These are phyloP conservation scores for Boletus rex-veris DNA, from an alignment of 768 basidiomycete genomes.

Conservation along the genomic window DNA sequence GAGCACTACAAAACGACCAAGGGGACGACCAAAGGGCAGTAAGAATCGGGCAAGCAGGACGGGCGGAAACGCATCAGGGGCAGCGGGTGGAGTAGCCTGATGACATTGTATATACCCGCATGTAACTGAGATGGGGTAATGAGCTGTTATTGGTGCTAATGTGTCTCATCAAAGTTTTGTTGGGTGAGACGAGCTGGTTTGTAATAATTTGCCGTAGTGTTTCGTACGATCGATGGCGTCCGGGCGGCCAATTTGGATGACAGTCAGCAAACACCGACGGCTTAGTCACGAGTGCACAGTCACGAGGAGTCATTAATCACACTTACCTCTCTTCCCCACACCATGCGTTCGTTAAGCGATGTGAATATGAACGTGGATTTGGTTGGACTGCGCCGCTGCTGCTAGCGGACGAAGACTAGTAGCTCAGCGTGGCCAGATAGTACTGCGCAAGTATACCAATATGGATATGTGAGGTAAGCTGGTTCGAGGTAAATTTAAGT, in stretches of 20 bases:
- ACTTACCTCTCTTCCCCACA: not conserved
- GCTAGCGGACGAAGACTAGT: too few relatives aligned
- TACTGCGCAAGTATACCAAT: not conserved
- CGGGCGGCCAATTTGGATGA: not conserved
- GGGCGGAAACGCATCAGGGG: slow-evolving; percentile 14
- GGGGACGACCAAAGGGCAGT: slow-evolving; percentile 69
- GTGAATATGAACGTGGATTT: not conserved
- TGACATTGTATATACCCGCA: slow-evolving; percentile 9
- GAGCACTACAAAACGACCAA: slow-evolving; percentile 46
- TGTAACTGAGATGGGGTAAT: too few relatives aligned
- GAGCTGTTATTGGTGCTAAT: too few relatives aligned
- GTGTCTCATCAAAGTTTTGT: not conserved
- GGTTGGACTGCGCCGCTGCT: not conserved
- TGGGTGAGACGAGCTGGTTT: slow-evolving; percentile 8
- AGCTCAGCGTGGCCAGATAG: too few relatives aligned
- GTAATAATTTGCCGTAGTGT: not conserved
- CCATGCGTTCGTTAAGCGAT: not conserved
- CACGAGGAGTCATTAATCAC: not conserved
- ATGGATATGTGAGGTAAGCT: slow-evolving; percentile 11
- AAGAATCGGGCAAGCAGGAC: slow-evolving; percentile 43
- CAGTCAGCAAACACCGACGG: slow-evolving; percentile 5
- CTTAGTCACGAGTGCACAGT: slow-evolving; percentile 12
- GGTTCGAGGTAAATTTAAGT: not conserved
- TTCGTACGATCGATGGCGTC: not conserved
- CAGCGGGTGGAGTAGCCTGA: not conserved